A percentile compares a stretch with the other conserved stretches of the same genome.
Conservation (phyloP, 257 asterid species). For the Forsythia suspensa region DNA sequence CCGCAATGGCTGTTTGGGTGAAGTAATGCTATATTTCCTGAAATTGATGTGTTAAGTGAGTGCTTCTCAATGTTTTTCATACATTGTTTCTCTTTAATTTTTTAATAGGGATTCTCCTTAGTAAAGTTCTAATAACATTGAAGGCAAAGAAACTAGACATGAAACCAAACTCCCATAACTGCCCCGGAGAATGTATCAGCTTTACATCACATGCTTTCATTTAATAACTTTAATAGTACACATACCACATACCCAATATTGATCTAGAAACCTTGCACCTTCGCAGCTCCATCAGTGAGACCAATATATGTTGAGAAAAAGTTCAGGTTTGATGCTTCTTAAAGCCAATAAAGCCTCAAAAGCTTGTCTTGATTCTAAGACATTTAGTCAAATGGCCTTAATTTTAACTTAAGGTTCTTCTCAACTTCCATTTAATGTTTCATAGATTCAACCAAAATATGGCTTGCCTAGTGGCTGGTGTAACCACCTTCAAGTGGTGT, state of each 20-base stretch:
- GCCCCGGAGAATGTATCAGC: background rate
- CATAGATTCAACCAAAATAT: background rate
- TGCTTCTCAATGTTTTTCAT: too few relatives aligned
- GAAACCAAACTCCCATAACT: background rate
- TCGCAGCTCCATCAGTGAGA: background rate
- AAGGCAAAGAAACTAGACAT: background rate
- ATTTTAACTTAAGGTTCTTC: background rate
- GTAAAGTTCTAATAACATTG: background rate
- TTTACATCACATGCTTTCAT: background rate
- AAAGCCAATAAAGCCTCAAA: background rate
- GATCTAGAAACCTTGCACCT: background rate
- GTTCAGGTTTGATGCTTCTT: background rate
- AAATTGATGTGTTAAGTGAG: too few relatives aligned
- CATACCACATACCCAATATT: background rate
- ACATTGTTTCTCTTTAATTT: too few relatives aligned
- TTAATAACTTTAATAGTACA: background rate
- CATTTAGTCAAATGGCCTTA: background rate
- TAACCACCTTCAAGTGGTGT: too few relatives aligned
- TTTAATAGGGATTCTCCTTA: background rate
- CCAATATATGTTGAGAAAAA: background rate
- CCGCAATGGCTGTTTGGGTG: background rate
- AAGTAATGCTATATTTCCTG: too few relatives aligned
- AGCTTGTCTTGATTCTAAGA: background rate
- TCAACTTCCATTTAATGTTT: background rate
- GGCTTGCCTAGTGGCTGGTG: background rate